Base-by-base conservation (phyloP, 2,329 filamentous ascomycete genomes). In the Lasiodiplodia sp. region DNA sequence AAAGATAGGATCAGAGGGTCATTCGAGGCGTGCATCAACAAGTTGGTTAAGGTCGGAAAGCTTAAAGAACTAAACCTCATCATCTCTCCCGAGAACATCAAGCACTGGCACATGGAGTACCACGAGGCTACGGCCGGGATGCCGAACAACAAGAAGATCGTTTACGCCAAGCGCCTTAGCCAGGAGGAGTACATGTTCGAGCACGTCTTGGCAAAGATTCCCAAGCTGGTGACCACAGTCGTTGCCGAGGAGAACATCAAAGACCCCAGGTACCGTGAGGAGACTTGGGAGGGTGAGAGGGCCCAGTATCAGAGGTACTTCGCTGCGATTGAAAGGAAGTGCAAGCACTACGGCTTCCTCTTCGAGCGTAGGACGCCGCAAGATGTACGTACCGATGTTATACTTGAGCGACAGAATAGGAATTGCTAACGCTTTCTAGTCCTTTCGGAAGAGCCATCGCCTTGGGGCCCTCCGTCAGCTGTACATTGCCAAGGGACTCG, bases 1-100 rank as follows among this genome's bases (percentile, higher is more conserved):
- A 55, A 56, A 18, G 64, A 66, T 11, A 38, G 34, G 21, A 40
- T 66, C 18, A 40, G 38, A 34, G 34, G 37, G 0, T 57, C 64
- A 4, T 57, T 66, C 11, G 34, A 49, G 16, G 23, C 37, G 16
- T 64, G 37, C 25, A 55, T 40, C 37, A 14, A 25, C 37, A 49
- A 21, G 4, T 34, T 66, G 21, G 21, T 6, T 23, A 14, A 14
- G 52, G 8, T 14, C 25, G 38, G 25, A 10, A 31, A 12, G 3
- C 52, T 66, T 4, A 44, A 31, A 23, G 16, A 66, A 10, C 52
- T 66, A 1, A 47, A 49, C 18, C 37, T 66, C 38, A 31, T 49
- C 37, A 8, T 66, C 21, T 11, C 51, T n/a, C 37, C 52, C 2
- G 28, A 8, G 4, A 10, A 52, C 28, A 5, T 64, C 11, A 23